phyloP scores from a whole-genome alignment of 1,284 basidiomycete species.

The Ustilago trichophora region DNA sequence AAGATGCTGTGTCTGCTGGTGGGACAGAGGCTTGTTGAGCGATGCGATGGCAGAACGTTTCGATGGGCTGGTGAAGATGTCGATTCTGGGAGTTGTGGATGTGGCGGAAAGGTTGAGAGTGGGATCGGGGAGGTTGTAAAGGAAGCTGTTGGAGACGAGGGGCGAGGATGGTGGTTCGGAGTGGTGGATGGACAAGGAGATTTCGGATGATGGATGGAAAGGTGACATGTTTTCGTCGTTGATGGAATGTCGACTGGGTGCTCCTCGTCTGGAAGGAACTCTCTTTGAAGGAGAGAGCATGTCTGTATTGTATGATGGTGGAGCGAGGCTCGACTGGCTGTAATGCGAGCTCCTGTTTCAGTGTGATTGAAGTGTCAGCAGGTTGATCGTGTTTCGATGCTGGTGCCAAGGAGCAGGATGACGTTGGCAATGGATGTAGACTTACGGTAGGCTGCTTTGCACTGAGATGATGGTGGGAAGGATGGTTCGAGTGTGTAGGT shows the following conservation, averaged over 20 bases:
- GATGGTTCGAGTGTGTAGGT: too few relatives aligned
- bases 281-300: slow-evolving; percentile 29
- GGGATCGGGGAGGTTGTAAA: slow-evolving; percentile 45
- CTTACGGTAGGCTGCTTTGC: too few relatives aligned
- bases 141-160: slow-evolving; percentile 34
- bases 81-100: neutral
- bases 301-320: too few relatives aligned
- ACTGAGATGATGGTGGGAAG: too few relatives aligned
- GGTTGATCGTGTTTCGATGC: too few relatives aligned
- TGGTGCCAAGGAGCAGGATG: too few relatives aligned
- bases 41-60: slow-evolving; percentile 22
- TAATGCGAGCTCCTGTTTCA: too few relatives aligned
- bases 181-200: slow-evolving; percentile 12
- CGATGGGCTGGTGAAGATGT: slow-evolving; percentile 17
- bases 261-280: slow-evolving; percentile 11
- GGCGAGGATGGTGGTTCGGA: slow-evolving; percentile 28
- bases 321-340: too few relatives aligned
- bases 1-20: slow-evolving; percentile 25
- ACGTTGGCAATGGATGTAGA: too few relatives aligned
- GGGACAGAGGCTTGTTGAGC: slow-evolving; percentile 35
- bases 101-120: slow-evolving; percentile 19
- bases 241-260: neutral
- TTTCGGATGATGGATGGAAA: slow-evolving; percentile 3
- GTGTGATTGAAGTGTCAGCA: too few relatives aligned
- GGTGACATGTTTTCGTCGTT: slow-evolving; percentile 39